Conservation (phyloP, 2,329 filamentous ascomycete species). For the Beauveria caledonica region DNA sequence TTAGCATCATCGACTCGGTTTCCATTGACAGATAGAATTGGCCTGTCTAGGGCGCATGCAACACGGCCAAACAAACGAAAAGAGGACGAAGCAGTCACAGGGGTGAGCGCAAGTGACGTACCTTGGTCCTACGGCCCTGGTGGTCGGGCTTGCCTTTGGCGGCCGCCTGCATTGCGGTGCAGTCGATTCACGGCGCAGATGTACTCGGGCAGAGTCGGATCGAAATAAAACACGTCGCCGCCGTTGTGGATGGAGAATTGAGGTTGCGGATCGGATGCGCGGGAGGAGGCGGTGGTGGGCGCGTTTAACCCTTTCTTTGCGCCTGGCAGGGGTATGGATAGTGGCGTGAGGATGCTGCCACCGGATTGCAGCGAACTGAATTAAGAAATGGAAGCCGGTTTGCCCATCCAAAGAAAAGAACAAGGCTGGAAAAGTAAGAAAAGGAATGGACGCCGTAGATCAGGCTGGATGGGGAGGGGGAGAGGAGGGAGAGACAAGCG, state of each 20-base stretch:
- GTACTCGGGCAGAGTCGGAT: neutral
- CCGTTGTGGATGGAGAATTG: neutral
- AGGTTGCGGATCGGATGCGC: neutral
- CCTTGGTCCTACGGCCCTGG: slow-evolving; percentile 56
- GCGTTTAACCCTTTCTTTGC: neutral
- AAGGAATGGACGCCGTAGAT: slow-evolving; percentile 3
- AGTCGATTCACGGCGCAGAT: neutral
- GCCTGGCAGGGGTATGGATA: neutral
- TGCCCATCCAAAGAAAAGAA: neutral
- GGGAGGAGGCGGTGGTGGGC: neutral
- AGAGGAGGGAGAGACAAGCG: neutral
- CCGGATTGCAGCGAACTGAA: neutral
- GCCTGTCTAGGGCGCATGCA: neutral
- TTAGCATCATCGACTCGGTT: neutral
- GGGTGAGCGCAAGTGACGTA: slow-evolving; percentile 17
- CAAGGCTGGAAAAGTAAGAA: neutral
- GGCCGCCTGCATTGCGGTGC: slow-evolving; percentile 19
- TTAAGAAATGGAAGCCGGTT: neutral
- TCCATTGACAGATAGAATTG: neutral
- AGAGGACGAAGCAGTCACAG: slow-evolving; percentile 1
- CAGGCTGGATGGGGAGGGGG: neutral
- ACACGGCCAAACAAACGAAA: neutral
- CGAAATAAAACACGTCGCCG: neutral
- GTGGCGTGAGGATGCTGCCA: neutral
- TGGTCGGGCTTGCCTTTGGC: slow-evolving; percentile 49